These are phyloP conservation scores for Aspergillus niger DNA, from an alignment of 2,329 filamentous ascomycete genomes.

Conservation along the genomic window DNA sequence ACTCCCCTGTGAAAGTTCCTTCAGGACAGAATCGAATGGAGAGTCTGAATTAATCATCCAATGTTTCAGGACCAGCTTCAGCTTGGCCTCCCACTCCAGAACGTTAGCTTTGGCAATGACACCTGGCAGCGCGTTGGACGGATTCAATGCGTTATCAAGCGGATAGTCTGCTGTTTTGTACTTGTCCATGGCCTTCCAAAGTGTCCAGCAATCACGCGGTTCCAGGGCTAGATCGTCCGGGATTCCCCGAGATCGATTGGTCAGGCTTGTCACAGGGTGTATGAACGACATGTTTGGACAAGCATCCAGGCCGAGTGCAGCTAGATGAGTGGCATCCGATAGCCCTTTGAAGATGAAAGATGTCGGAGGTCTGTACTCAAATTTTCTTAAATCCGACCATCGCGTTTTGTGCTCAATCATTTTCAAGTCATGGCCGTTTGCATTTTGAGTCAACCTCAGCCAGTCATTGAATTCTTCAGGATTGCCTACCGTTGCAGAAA, in stretches of 20 bases:
- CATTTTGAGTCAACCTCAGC: conserved; percentile 65
- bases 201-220: conserved; percentile 66
- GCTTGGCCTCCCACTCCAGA: conserved; percentile 62
- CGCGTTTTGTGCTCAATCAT: conserved; percentile 69
- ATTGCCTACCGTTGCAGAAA: conserved; percentile 79
- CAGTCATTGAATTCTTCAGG: conserved; percentile 69
- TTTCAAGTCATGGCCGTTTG: conserved; percentile 63
- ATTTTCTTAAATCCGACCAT: conserved; percentile 79
- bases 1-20: conserved; percentile 43
- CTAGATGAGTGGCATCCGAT: conserved; percentile 24
- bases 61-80: conserved; percentile 60
- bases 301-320: conserved; percentile 50
- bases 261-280: conserved; percentile 66
- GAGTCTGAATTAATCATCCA: conserved; percentile 63
- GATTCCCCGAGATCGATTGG: conserved; percentile 63
- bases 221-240: conserved; percentile 70
- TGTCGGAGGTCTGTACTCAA: conserved; percentile 60
- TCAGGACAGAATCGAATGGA: conserved; percentile 55
- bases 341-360: conserved; percentile 57
- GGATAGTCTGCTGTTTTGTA: conserved; percentile 55
- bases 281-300: conserved; percentile 59
- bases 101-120: conserved; percentile 67
- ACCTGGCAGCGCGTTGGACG: conserved; percentile 49
- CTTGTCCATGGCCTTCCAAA: conserved; percentile 67
- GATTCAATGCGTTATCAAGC: conserved; percentile 36